Base-by-base conservation (phyloP, 179 eudicot species). In the Patellifolia procumbens region DNA sequence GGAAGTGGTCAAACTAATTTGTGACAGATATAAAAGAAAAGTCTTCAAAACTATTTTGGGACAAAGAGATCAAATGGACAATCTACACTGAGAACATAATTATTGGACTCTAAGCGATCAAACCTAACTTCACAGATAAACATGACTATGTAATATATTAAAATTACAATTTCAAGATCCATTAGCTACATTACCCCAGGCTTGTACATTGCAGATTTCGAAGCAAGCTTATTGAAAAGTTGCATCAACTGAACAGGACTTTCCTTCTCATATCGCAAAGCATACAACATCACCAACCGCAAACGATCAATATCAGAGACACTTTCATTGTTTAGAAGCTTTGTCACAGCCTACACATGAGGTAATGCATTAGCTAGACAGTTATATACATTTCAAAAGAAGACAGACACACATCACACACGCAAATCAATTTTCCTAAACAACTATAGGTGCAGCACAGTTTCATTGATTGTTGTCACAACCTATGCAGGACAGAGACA, bases 241-340 rank as follows among this genome's bases (percentile, higher is more conserved):
- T 93, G 97, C 97, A 93, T 93, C 78, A 93, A 78, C 82, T 91
- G 92, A 78, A 92, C 89, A 31, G 97, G 96, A 74, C 92, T 93
- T 77, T 93, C 97, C 82, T 93, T 93, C 86, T 93, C 96, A 85
- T 93, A 93, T 53, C 97, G 96, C 84, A 93, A 80, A 56, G 97
- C 97, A 84, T 93, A 93, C 70, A 93, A 73, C 97, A 93, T 93
- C 66, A 91, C 97, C 55, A 93, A 85, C 59, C 97, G 92, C 51
- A 93, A 80, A 52, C 94, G 92, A 79, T 93, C 97, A 68, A 93
- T 74, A 81, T 93, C 97, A 76, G 97, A 88, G 56, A 93, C 84
- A 84, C 78, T 87, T 24, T 90, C 96, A 81, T 93, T 74, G 77
- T 84, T 86, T 52, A 93, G 74, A 78, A 93, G 96, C 82, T 84